Base-by-base conservation (phyloP, 2,329 filamentous ascomycete genomes). In the Capronia americana region DNA sequence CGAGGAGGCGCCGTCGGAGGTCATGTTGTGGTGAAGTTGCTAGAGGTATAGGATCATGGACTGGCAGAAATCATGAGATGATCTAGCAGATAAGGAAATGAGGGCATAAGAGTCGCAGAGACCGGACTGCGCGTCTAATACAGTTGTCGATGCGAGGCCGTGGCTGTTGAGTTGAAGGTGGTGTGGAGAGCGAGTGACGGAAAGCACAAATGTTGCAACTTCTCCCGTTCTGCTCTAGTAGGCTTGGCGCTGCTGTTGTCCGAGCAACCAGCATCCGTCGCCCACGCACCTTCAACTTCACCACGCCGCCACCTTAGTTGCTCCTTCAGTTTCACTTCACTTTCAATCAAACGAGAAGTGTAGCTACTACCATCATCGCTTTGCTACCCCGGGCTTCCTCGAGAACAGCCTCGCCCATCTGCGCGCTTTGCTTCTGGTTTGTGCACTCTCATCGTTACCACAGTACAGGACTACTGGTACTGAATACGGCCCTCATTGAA, bases 1-100 rank as follows among this genome's bases (percentile, higher is more conserved):
- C 12, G 82, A 84, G 23, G 82, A 83, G 68, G 82, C 79, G 71
- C 80, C 80, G 68, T 77, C 79, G 64, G 76, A 73, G 68, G 77
- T 75, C 81, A 83, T 83, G 57, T 68, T 62, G 48, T 57, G 55
- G 60, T 63, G 57, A 38, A 63, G 57, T 51, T 63, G 57, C 57
- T 8, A 24, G 11, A 28, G 46, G 55, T 46, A 34, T 23, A 51
- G 46, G 48, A 46, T 57, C 51, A 63, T 6, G 48, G n/a, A n/a
- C 30, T 3, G 20, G 24, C 20, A 23, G 51, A 51, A 57, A 54
- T 41, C 67, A 69, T 69, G 48, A 54, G 58, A 55, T 2, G 17
- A n/a, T 8, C 2, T 0, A 57, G 51, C 26, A 24, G 51, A 63
- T 12, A 57, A 24, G 17, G 23, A 68, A 44, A 26, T 23, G n/a